Percentiles rank a stretch among this genome's conserved stretches.
Evolutionary conservation across 192 early-diverging fungal genomes (phyloP).

Genomic region (Funneliformis geosporum): DNA sequence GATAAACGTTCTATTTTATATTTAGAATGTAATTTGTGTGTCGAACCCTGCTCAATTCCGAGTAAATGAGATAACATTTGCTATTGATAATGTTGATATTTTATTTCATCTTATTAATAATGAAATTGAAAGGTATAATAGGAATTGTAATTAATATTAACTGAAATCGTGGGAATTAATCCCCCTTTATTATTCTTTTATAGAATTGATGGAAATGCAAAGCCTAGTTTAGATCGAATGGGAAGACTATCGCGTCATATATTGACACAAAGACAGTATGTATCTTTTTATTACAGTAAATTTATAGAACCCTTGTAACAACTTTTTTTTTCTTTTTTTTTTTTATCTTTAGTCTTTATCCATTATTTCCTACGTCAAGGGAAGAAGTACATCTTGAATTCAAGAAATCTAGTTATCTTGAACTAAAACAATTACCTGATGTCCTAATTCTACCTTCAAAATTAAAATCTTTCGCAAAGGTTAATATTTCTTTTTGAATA

Average conservation of each 20-base stretch:
- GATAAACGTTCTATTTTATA: neutral
- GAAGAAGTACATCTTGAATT: conserved; percentile 40
- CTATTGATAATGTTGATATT: conserved; percentile 73
- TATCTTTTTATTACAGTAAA: neutral
- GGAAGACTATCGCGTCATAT: conserved; percentile 71
- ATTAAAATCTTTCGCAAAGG: conserved; percentile 72
- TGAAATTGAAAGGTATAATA: conserved; percentile 55
- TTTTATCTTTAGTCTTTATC: conserved; percentile 66
- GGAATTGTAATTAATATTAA: neutral
- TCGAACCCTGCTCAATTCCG: conserved; percentile 84
- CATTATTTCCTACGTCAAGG: conserved; percentile 72
- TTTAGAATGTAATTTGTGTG: conserved; percentile 41
- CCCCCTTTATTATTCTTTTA: too few relatives aligned
- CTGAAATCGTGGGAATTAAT: neutral
- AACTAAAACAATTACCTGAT: conserved; percentile 70
- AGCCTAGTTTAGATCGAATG: neutral
- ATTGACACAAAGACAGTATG: conserved; percentile 73
- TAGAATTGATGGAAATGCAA: neutral
- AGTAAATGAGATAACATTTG: conserved; percentile 84
- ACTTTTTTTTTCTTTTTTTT: neutral
- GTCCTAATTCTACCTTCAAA: conserved; percentile 77
- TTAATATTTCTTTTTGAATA: conserved; percentile 13
- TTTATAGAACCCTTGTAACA: neutral
- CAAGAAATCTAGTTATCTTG: conserved; percentile 45
- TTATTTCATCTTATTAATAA: conserved; percentile 71